Conservation (phyloP, 179 eudicot genomes). For the Nepenthes alata region DNA sequence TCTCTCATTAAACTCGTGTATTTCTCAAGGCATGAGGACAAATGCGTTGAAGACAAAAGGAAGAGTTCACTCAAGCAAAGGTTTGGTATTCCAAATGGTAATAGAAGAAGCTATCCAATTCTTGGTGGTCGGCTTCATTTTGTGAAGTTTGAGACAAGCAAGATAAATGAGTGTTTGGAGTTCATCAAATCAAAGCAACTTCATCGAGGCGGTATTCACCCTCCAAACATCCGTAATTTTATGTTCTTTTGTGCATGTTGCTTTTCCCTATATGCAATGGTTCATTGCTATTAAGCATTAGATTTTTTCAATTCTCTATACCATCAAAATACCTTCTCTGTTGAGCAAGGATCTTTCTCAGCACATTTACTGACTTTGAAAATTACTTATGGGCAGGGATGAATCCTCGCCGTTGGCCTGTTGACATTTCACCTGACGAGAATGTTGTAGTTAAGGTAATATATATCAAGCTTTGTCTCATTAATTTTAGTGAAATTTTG, state of each 20-base stretch:
- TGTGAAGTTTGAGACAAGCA: constrained; percentile 86
- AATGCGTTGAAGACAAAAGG: constrained; percentile 55
- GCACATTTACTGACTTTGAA: not conserved
- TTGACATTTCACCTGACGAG: constrained; percentile 34
- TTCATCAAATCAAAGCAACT: constrained; percentile 94
- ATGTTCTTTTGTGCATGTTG: not conserved
- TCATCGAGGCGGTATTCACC: constrained; percentile 60
- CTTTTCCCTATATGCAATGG: not conserved
- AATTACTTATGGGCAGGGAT: constrained; percentile 35
- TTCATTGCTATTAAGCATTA: not conserved
- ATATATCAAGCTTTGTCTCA: not conserved
- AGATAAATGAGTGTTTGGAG: constrained; percentile 83
- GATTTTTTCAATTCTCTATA: not conserved
- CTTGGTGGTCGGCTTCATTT: constrained; percentile 98
- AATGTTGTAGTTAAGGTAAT: constrained; percentile 85
- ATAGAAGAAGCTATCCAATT: constrained; percentile 74
- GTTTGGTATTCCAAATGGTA: constrained; percentile 56
- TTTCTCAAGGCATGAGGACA: constrained; percentile 91
- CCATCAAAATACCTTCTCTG: no score
- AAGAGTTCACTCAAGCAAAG: constrained; percentile 49
- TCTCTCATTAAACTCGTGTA: constrained; percentile 90
- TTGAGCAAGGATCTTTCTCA: not conserved
- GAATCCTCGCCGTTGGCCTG: constrained; percentile 54
- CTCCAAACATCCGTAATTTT: not conserved
- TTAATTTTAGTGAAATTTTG: not conserved